phyloP scores from a whole-genome alignment of 139 green algal genomes.

The Auxenochlorella pyrenoidosa region DNA sequence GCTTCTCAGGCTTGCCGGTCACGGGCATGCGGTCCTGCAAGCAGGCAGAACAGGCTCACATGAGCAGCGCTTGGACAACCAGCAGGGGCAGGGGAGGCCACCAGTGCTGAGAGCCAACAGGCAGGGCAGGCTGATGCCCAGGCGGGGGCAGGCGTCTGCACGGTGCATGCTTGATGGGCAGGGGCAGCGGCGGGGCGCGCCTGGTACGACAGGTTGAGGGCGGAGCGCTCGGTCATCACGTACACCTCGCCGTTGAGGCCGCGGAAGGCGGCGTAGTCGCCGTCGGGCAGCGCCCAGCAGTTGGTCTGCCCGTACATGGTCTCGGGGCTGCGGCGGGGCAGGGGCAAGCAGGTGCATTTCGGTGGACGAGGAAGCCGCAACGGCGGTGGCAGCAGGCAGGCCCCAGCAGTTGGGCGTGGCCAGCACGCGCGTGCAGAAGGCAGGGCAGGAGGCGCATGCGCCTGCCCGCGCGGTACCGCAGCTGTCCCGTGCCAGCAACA shows the following conservation, averaged over 20 bases:
- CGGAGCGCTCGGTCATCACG: conserved; percentile 87
- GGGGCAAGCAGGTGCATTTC: not conserved
- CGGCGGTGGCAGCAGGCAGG: no score
- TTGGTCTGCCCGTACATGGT: conserved; percentile 99
- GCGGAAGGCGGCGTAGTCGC: conserved; percentile 92
- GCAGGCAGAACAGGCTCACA: no score
- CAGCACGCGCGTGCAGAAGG: no score
- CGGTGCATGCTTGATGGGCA: not conserved
- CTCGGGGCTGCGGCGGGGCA: conserved; percentile 71
- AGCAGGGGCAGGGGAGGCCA: no score
- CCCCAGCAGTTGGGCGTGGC: not conserved
- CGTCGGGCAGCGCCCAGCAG: conserved; percentile 96
- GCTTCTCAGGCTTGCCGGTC: conserved; percentile 72
- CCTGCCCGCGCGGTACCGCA: no score
- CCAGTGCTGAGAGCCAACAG: no score
- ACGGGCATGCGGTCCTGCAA: conserved; percentile 64
- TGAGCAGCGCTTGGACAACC: not conserved
- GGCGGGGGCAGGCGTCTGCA: no score
- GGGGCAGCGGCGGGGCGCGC: not conserved
- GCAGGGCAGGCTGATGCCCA: no score
- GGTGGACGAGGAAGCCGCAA: not conserved
- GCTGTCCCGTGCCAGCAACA: no score
- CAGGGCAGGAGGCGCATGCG: no score
- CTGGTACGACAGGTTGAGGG: conserved; percentile 95
- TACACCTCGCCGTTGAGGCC: conserved; percentile 88